A percentile compares a stretch with the other conserved stretches of the same genome.
Conservation (phyloP, 805 yeast species). For the Candida pini region DNA sequence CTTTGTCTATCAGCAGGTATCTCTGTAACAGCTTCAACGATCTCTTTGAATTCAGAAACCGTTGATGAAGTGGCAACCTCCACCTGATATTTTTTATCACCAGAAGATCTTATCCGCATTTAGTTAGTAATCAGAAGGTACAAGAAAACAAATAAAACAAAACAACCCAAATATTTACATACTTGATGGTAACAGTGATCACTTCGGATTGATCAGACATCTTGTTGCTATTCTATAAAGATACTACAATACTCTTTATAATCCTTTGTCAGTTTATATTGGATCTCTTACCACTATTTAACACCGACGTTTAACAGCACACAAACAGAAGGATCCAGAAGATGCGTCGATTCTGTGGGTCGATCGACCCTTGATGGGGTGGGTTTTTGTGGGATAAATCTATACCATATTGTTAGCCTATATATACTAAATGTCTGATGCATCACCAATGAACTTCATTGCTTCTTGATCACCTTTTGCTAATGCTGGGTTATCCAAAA, state of each 20-base stretch:
- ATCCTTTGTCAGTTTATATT: too few relatives aligned
- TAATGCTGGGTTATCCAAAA: constrained; percentile 58
- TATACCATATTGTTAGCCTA: too few relatives aligned
- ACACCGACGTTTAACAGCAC: too few relatives aligned
- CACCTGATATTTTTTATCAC: constrained; percentile 75
- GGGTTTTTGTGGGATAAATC: too few relatives aligned
- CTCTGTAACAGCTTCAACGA: constrained; percentile 53
- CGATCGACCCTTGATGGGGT: too few relatives aligned
- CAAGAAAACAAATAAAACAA: neutral
- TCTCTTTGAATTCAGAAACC: constrained; percentile 63
- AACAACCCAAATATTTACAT: constrained; percentile 9
- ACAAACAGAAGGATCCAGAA: too few relatives aligned
- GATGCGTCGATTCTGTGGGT: too few relatives aligned
- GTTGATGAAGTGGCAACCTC: constrained; percentile 47
- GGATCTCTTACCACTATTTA: too few relatives aligned
- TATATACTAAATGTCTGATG: constrained; percentile 5
- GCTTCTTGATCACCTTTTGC: constrained; percentile 65
- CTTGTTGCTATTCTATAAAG: too few relatives aligned
- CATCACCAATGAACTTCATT: constrained; percentile 49
- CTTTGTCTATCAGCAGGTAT: constrained; percentile 79
- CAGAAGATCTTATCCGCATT: constrained; percentile 37
- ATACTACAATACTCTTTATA: too few relatives aligned
- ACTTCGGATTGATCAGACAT: constrained; percentile 19
- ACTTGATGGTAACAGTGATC: constrained; percentile 28
- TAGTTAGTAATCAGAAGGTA: constrained; percentile 1